Percentiles rank a stretch among this genome's conserved stretches.
Conservation (phyloP, 176 grass and related monocot genomes). For the Aegilops longissima region DNA sequence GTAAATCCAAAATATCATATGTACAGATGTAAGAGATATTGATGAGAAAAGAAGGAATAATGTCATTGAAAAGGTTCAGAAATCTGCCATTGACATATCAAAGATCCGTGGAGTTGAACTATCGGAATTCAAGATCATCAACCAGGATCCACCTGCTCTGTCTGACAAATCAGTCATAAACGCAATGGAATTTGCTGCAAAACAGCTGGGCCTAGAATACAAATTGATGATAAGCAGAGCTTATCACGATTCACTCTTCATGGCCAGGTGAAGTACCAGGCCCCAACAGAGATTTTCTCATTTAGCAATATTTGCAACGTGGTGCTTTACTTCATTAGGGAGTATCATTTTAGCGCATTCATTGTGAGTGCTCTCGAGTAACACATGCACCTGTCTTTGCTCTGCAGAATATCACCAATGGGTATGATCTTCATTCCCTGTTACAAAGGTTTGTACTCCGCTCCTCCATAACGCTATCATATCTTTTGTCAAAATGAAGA, state of each 20-base stretch:
- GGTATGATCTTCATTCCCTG: conserved; percentile 99
- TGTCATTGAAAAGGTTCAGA: conserved; percentile 74
- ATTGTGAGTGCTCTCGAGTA: background rate
- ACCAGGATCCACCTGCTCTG: conserved; percentile 83
- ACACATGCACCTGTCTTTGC: background rate
- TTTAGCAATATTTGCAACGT: background rate
- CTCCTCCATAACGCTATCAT: conserved; percentile 1
- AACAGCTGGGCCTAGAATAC: conserved; percentile 62
- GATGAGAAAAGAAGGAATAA: conserved; percentile 81
- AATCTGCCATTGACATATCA: conserved; percentile 68
- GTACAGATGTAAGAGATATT: conserved; percentile 78
- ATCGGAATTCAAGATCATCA: conserved; percentile 84
- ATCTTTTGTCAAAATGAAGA: background rate
- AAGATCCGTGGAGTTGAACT: conserved; percentile 58
- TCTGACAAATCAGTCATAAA: conserved; percentile 73
- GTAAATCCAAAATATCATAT: conserved; percentile 22
- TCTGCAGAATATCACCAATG: conserved; percentile 88
- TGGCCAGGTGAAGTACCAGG: conserved; percentile 66
- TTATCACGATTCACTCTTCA: conserved; percentile 98
- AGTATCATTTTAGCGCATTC: background rate
- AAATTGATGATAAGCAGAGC: conserved; percentile 95
- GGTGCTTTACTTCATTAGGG: background rate
- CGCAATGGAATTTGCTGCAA: conserved; percentile 63
- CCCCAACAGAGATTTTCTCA: background rate
- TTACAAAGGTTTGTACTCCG: conserved; percentile 79